Evolutionary conservation across 2,329 filamentous ascomycete genomes (phyloP), one percentile per base, ranked within the genome.

Genomic region (Trichoderma cornu-damae): DNA sequence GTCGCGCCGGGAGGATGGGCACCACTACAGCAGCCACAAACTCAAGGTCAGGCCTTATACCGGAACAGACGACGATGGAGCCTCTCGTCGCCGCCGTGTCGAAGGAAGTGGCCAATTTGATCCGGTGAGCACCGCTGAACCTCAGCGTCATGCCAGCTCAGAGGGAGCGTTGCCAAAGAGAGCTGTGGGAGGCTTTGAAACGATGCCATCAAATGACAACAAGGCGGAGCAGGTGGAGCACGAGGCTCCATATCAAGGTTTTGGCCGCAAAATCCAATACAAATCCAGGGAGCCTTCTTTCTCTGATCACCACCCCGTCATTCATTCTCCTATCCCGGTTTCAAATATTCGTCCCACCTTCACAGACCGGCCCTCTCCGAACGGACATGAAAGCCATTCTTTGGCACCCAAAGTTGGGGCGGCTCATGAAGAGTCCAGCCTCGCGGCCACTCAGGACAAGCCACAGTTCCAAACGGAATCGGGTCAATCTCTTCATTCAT

Each of bases 291-390:
- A 30, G n/a, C n/a, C 9, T 26, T 14, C 26, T 16, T 8, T 18
- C 22, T 46, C 20, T 20, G 35, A 59, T 3, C 59, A 59, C 2
- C 59, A 59, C 7, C 47, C 26, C 26, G 8, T 61, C 6, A 60
- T 62, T 14, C 30, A 60, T 4, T 57, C 61, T 7, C 50, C 60
- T 24, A 57, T 62, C 40, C 61, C 59, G 4, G n/a, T 61, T 38
- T 60, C 62, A 7, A 63, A 64, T 30, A 34, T 62, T 22, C 59
- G 60, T 6, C 61, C 62, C 4, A 40, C 47, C 43, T 55, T 61
- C 16, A 50, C 59, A n/a, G 26, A 35, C 11, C 22, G 34, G 12
- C 40, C 42, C 3, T 30, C 34, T 3, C 26, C 34, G 11, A 48
- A 40, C 28, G 22, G 37, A 8, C 42, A 54, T 8, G 44, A 32